Evolutionary conservation across 1,284 basidiomycete species (phyloP), one percentile per base, ranked within the genome.

Genomic region (Trametes hirsuta): DNA sequence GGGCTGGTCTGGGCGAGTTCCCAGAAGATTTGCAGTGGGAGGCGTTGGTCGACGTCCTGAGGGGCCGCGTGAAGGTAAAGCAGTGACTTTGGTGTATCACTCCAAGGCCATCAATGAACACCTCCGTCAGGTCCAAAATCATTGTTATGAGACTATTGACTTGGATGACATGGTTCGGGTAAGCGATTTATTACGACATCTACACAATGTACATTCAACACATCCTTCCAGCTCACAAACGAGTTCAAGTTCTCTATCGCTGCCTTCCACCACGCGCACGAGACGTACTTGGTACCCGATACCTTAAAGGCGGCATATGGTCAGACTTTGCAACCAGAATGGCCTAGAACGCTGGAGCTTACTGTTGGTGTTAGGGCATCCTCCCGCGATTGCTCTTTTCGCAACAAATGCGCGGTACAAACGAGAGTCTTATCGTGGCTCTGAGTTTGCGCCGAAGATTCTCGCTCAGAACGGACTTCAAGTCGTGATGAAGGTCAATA

Each of bases 251-350:
- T 94, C 75, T 82, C 86, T 3, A 82, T 94, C 58, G 87, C 91
- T 1, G 87, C 88, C 1, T 91, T 96, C 74, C 94, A 96, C 72
- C 94, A 96, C 69, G 93, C 94, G 0, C 86, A 88, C 63, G 92
- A 94, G 71, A 86, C 94, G 0, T 96, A 92, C 71, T 84, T 96
- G 24, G 88, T 94, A 15, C 91, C 93, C 0, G 86, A 87, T 42
- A 75, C 93, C 2, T 78, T 97, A 48, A 94, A 93, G 72, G 77
- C 81, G 66, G 82, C 89, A 9, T 94, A 87, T 53, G 75, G 71
- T 71, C 55, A 50, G 54, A 14, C 35, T 1, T 24, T 21, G 15
- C 6, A 21, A 15, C 12, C 11, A 4, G 8, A 18, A 39, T 15
- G n/a, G 6, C 40, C 30, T n/a, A 41, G 25, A 15, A 5, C 15